A percentile compares a stretch with the other conserved stretches of the same genome.
These are phyloP conservation scores for Boletus sp. DNA, from an alignment of 768 basidiomycete species.

Conservation along the genomic window DNA sequence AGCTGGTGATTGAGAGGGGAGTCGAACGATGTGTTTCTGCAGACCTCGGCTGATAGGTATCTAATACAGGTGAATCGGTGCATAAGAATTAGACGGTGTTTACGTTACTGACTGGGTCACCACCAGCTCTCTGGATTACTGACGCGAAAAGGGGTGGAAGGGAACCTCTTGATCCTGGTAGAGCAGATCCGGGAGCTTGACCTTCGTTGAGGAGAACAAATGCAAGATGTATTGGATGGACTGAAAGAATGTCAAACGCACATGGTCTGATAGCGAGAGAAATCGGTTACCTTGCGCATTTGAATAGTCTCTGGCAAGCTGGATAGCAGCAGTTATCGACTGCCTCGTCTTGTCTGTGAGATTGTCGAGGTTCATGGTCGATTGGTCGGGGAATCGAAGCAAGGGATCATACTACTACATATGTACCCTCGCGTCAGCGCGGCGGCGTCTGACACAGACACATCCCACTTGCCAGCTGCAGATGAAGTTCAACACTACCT, in stretches of 20 bases:
- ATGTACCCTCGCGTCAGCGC: neutral
- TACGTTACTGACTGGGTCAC: conserved; percentile 61
- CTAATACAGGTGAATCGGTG: conserved; percentile 31
- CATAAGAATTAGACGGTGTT: neutral
- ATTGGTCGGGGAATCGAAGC: neutral
- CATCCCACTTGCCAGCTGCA: neutral
- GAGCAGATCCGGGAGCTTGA: conserved; percentile 34
- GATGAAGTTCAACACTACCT: conserved; percentile 56
- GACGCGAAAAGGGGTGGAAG: conserved; percentile 67
- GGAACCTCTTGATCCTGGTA: conserved; percentile 30
- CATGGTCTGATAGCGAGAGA: neutral
- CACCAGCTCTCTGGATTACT: conserved; percentile 79
- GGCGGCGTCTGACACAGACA: no score
- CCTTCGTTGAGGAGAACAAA: conserved; percentile 76
- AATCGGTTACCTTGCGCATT: conserved; percentile 64
- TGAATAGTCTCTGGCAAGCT: conserved; percentile 80
- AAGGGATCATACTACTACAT: neutral
- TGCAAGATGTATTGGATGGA: conserved; percentile 81
- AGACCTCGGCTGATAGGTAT: conserved; percentile 61
- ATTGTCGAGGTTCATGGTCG: conserved; percentile 51
- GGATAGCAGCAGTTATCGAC: conserved; percentile 65
- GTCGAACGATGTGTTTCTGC: conserved; percentile 72
- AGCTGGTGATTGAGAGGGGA: conserved; percentile 81
- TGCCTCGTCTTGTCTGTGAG: conserved; percentile 84
- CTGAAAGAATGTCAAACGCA: conserved; percentile 35